A percentile compares a stretch with the other conserved stretches of the same genome.
Evolutionary conservation across 192 early-diverging fungal species (phyloP).

Genomic region (Umbelopsis vinacea): DNA sequence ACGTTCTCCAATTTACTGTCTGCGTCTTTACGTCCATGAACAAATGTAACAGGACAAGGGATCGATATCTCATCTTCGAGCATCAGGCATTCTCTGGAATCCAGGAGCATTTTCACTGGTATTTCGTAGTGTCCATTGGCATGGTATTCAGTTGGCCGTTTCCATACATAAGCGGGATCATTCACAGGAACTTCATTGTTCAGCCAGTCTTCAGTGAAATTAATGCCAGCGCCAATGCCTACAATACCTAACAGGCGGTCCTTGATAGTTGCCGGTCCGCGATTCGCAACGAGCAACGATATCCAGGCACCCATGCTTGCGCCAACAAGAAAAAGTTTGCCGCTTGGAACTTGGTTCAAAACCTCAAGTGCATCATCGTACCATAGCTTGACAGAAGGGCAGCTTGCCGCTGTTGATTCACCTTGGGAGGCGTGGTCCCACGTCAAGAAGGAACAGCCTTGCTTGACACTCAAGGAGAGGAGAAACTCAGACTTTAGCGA

Average conservation of each 20-base stretch:
- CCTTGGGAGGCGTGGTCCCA: slow-evolving; percentile 33
- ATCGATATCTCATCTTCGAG: slow-evolving; percentile 4
- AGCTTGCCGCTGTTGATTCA: neutral
- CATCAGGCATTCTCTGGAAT: slow-evolving; percentile 25
- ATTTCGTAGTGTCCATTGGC: slow-evolving; percentile 35
- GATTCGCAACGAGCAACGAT: slow-evolving; percentile 8
- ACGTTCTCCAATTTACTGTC: slow-evolving; percentile 15
- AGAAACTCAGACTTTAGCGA: slow-evolving; percentile 33
- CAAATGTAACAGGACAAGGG: slow-evolving; percentile 7
- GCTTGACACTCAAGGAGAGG: neutral
- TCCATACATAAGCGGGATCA: slow-evolving; percentile 20
- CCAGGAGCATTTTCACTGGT: slow-evolving; percentile 25
- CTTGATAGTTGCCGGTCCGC: neutral
- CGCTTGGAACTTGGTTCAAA: neutral
- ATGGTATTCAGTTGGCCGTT: slow-evolving; percentile 27
- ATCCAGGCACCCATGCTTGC: slow-evolving; percentile 43
- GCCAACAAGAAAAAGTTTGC: slow-evolving; percentile 23
- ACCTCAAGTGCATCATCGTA: slow-evolving; percentile 22
- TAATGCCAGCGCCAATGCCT: slow-evolving; percentile 31
- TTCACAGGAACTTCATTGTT: slow-evolving; percentile 26
- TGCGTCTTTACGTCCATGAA: slow-evolving; percentile 33
- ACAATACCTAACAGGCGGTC: slow-evolving; percentile 17
- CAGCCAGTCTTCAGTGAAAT: slow-evolving; percentile 37
- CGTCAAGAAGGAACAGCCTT: slow-evolving; percentile 23
- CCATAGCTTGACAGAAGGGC: slow-evolving; percentile 25